A percentile compares a stretch with the other conserved stretches of the same genome.
phyloP scores from a whole-genome alignment of 2,329 filamentous ascomycete species.

The Colletotrichum aenigma region DNA sequence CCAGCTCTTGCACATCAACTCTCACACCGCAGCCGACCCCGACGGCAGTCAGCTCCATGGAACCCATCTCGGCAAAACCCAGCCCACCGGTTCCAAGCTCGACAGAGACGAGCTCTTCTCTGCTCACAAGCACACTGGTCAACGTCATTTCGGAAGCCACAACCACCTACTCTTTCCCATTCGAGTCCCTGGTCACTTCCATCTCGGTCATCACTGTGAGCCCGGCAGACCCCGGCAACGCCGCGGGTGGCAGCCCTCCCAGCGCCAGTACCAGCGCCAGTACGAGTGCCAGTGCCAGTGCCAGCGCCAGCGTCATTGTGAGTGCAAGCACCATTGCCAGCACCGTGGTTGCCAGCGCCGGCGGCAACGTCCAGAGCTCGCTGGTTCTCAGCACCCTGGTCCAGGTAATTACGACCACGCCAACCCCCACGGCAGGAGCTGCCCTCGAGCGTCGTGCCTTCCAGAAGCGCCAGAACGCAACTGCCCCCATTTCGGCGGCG shows the following conservation, averaged over 20 bases:
- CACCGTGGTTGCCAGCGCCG: background rate
- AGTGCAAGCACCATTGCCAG: background rate
- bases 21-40: background rate
- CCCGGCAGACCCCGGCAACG: constrained; percentile 28
- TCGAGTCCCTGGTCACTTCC: constrained; percentile 16
- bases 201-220: constrained; percentile 19
- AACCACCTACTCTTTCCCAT: constrained; percentile 39
- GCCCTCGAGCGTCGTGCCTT: background rate
- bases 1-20: background rate
- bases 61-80: background rate
- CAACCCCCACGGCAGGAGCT: background rate
- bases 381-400: constrained; percentile 30
- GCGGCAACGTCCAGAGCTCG: background rate
- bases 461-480: background rate
- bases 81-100: background rate
- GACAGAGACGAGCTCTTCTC: background rate
- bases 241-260: background rate
- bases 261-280: background rate
- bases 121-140: constrained; percentile 42
- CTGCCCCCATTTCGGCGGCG: constrained; percentile 4
- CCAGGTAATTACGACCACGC: constrained; percentile 15
- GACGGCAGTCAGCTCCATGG: background rate
- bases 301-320: background rate
- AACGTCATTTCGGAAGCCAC: constrained; percentile 42
- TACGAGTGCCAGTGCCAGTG: background rate